Evolutionary conservation across 257 asterid genomes (phyloP).

Genomic region (Salvia splendens): DNA sequence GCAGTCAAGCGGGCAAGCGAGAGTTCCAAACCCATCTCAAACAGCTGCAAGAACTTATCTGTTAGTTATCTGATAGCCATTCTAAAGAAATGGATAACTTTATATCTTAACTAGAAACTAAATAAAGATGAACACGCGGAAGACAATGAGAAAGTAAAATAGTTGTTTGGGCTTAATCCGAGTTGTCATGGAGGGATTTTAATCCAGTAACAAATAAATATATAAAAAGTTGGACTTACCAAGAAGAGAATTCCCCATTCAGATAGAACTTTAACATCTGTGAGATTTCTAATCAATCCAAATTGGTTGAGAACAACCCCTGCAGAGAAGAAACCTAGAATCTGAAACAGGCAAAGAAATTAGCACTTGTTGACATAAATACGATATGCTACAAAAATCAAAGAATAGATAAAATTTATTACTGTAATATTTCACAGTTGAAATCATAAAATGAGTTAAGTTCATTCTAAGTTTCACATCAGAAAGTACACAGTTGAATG

Average conservation of each 20-base stretch:
- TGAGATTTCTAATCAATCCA: conserved; percentile 87
- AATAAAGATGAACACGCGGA: conserved; percentile 1
- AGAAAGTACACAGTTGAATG: conserved; percentile 19
- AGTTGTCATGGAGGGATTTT: not conserved
- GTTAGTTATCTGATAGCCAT: conserved; percentile 36
- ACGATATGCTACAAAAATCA: not conserved
- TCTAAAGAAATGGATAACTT: conserved; percentile 20
- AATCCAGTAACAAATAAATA: conserved; percentile 11
- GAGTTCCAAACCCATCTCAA: conserved; percentile 99
- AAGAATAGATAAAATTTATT: not conserved
- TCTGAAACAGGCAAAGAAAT: conserved; percentile 57
- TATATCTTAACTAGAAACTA: conserved; percentile 22
- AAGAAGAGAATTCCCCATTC: conserved; percentile 99
- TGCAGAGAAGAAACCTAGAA: conserved; percentile 97
- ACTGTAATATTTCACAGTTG: conserved; percentile 2
- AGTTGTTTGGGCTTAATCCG: conserved; percentile 9
- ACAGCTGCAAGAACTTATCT: conserved; percentile 66
- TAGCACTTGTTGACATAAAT: conserved; percentile 30
- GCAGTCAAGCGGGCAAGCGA: conserved; percentile 93
- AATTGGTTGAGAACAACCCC: conserved; percentile 96
- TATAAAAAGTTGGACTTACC: conserved; percentile 50
- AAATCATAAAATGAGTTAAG: conserved; percentile 17
- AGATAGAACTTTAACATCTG: conserved; percentile 89
- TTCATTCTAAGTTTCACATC: conserved; percentile 9
- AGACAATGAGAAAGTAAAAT: not conserved